Percentiles rank a stretch among this genome's conserved stretches.
Evolutionary conservation across 225 moss, liverwort and hornwort genomes (phyloP).

Genomic region (Physcomitrellopsis africana): DNA sequence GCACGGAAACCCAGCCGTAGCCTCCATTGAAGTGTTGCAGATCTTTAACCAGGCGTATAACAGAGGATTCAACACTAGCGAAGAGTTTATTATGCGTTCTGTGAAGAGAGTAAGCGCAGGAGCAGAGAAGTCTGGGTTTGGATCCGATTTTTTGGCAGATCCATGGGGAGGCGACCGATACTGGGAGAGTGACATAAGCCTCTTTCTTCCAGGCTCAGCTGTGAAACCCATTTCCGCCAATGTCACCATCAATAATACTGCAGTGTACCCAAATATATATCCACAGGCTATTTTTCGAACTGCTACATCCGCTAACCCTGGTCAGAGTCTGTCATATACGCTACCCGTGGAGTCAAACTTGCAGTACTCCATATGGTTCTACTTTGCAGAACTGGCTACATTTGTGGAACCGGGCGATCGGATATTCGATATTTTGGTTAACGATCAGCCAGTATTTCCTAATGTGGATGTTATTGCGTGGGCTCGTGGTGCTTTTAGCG

Average conservation of each 20-base stretch:
- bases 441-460: conserved; percentile 48
- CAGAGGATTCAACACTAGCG: conserved; percentile 39
- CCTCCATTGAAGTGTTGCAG: conserved; percentile 80
- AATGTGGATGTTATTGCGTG: conserved; percentile 64
- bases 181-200: conserved; percentile 73
- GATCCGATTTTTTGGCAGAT: conserved; percentile 72
- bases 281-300: conserved; percentile 74
- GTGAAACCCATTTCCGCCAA: conserved; percentile 43
- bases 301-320: conserved; percentile 56
- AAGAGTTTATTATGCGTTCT: conserved; percentile 40
- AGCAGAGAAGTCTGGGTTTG: conserved; percentile 62
- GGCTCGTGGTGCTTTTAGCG: conserved; percentile 59
- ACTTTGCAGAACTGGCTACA: conserved; percentile 70
- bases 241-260: conserved; percentile 49
- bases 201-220: conserved; percentile 52
- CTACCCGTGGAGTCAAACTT: conserved; percentile 70
- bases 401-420: conserved; percentile 38
- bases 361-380: conserved; percentile 81
- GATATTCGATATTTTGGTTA: conserved; percentile 67
- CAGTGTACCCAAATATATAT: conserved; percentile 70
- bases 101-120: conserved; percentile 84
- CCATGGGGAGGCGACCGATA: conserved; percentile 92
- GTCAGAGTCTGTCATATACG: conserved; percentile 67
- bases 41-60: conserved; percentile 79
- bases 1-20: conserved; percentile 81